Evolutionary conservation across 1,284 basidiomycete species (phyloP).

Genomic region (Trichosporon faecale): DNA sequence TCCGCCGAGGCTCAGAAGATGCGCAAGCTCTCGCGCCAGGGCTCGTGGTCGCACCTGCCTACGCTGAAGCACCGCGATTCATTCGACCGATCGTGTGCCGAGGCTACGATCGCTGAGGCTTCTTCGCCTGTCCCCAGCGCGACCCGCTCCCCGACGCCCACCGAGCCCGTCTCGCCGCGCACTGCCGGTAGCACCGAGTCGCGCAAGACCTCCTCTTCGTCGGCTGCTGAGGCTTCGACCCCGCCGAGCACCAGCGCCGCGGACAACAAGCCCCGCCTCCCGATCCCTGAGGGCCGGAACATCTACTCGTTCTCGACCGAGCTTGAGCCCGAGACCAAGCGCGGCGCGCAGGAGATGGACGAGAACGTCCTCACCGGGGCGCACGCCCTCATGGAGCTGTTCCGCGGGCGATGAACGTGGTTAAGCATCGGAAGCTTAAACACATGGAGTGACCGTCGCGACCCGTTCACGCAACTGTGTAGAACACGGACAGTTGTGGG

Average conservation of each 20-base stretch:
- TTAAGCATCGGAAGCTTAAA: background rate
- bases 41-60: slow-evolving; percentile 26
- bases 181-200: slow-evolving; percentile 8
- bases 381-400: slow-evolving; percentile 28
- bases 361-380: slow-evolving; percentile 28
- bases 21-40: slow-evolving; percentile 28
- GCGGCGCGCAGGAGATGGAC: slow-evolving; percentile 28
- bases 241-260: background rate
- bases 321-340: slow-evolving; percentile 28
- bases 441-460: background rate
- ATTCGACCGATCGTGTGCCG: slow-evolving; percentile 26
- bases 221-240: slow-evolving; percentile 1
- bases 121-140: slow-evolving; percentile 24
- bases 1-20: slow-evolving; percentile 11
- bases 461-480: background rate
- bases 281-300: slow-evolving; percentile 25
- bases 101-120: slow-evolving; percentile 15
- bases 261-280: slow-evolving; percentile 18
- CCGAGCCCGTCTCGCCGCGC: slow-evolving; percentile 22
- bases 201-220: background rate
- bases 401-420: slow-evolving; percentile 20
- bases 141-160: slow-evolving; percentile 25
- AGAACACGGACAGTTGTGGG: background rate
- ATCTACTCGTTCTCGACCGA: slow-evolving; percentile 29
- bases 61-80: slow-evolving; percentile 26